phyloP scores from a whole-genome alignment of 2,329 filamentous ascomycete species.

The Sporothrix inflata region DNA sequence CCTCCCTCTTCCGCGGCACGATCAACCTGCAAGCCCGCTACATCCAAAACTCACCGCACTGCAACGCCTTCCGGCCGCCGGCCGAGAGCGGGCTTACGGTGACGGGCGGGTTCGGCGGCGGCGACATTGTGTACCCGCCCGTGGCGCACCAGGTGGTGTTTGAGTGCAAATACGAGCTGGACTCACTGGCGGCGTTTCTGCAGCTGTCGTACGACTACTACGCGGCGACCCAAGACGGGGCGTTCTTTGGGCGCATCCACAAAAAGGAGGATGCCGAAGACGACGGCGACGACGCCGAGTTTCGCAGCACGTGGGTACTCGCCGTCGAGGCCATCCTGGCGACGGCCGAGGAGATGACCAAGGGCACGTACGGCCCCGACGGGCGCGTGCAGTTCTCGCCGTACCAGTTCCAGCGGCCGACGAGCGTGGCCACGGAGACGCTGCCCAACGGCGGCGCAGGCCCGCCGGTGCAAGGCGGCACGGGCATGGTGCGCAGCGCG shows the following conservation, averaged over 20 bases:
- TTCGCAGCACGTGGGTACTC: slow-evolving; percentile 62
- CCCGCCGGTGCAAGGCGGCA: slow-evolving; percentile 70
- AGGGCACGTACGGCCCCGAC: slow-evolving; percentile 64
- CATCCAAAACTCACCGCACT: slow-evolving; percentile 68
- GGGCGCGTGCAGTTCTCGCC: slow-evolving; percentile 56
- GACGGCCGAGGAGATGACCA: slow-evolving; percentile 65
- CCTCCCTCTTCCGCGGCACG: slow-evolving; percentile 65
- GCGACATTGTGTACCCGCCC: slow-evolving; percentile 34
- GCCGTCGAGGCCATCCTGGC: slow-evolving; percentile 67
- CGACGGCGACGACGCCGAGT: slow-evolving; percentile 62
- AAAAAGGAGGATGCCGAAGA: slow-evolving; percentile 31
- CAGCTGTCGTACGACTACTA: slow-evolving; percentile 73
- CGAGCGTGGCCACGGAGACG: slow-evolving; percentile 71
- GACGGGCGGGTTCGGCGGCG: slow-evolving; percentile 39
- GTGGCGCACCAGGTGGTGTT: slow-evolving; percentile 71
- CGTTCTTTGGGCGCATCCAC: slow-evolving; percentile 61
- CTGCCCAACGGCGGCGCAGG: slow-evolving; percentile 68
- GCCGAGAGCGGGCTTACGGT: slow-evolving; percentile 53
- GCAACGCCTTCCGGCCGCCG: slow-evolving; percentile 82
- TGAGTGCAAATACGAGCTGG: slow-evolving; percentile 85
- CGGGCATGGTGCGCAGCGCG: slow-evolving; percentile 72
- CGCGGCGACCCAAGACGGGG: slow-evolving; percentile 65
- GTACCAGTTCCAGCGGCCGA: slow-evolving; percentile 73
- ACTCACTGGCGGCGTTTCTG: slow-evolving; percentile 77
- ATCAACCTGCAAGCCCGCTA: slow-evolving; percentile 69